These are phyloP conservation scores for Hippophae gyantsensis DNA, from an alignment of 306 rosid genomes.

Conservation along the genomic window DNA sequence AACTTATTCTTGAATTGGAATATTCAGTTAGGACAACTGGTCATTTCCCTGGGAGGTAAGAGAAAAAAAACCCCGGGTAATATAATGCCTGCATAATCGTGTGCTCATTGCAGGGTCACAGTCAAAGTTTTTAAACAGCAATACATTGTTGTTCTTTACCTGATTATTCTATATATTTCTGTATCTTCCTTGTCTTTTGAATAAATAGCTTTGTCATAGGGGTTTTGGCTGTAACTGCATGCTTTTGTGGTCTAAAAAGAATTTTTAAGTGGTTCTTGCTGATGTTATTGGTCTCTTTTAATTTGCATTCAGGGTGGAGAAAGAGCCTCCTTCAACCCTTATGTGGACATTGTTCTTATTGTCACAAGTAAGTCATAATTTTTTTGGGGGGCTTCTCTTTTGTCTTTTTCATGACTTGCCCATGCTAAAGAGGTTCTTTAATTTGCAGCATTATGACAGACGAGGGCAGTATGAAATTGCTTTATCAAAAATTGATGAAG, in stretches of 20 bases:
- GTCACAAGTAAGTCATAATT: constrained; percentile 67
- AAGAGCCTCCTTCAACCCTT: constrained; percentile 92
- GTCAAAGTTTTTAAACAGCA: no score
- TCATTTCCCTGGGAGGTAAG: constrained; percentile 77
- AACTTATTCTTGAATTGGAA: constrained; percentile 74
- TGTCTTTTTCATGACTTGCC: constrained; percentile 6
- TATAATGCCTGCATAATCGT: no score
- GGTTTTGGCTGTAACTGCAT: background rate
- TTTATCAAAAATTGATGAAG: constrained; percentile 76
- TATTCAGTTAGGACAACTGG: constrained; percentile 48
- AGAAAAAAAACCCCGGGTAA: background rate
- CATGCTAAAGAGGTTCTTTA: constrained; percentile 17
- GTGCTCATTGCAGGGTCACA: no score
- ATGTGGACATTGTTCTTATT: constrained; percentile 86
- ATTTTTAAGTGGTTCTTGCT: background rate
- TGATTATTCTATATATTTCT: no score
- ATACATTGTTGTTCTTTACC: no score
- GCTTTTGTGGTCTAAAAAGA: background rate
- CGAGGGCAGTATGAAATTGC: constrained; percentile 70
- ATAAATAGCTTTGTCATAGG: no score
- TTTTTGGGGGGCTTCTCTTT: background rate
- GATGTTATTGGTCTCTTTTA: constrained; percentile 8
- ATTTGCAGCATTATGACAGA: constrained; percentile 88
- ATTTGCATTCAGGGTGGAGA: constrained; percentile 45
- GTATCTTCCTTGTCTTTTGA: no score